Evolutionary conservation across 192 early-diverging fungal species (phyloP).

Genomic region (Coemansia sp.): DNA sequence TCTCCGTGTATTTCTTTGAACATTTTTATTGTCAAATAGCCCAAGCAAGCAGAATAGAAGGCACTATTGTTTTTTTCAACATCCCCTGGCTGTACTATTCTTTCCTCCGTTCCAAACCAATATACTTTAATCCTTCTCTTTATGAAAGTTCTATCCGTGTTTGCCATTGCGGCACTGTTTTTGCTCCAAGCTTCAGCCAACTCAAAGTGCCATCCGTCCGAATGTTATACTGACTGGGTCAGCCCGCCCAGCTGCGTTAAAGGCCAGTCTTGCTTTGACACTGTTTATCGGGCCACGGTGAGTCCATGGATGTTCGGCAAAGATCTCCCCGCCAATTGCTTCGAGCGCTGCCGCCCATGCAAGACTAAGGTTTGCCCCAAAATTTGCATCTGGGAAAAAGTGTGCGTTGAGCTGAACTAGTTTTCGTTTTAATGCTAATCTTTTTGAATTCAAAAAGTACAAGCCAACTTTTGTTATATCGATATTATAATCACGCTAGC

Average conservation of each 20-base stretch:
- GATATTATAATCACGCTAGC: too few relatives aligned
- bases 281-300: constrained; percentile 13
- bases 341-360: constrained; percentile 45
- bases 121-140: not conserved
- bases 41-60: too few relatives aligned
- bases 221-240: constrained; percentile 27
- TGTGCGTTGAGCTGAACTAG: constrained; percentile 19
- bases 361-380: constrained; percentile 30
- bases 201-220: constrained; percentile 24
- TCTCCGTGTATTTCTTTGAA: too few relatives aligned
- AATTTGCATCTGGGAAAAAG: constrained; percentile 41
- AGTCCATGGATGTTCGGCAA: constrained; percentile 43
- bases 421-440: not conserved
- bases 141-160: constrained; percentile 10
- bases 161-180: constrained; percentile 4
- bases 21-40: too few relatives aligned
- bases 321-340: constrained; percentile 22
- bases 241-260: constrained; percentile 10
- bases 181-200: constrained; percentile 17
- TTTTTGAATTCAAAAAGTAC: too few relatives aligned
- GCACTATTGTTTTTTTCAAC: too few relatives aligned
- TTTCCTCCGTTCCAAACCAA: too few relatives aligned
- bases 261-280: constrained; percentile 20
- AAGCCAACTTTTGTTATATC: too few relatives aligned
- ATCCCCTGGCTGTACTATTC: too few relatives aligned